Evolutionary conservation across 148 eudicot genomes (phyloP).

Genomic region (Rhododendron simsii): DNA sequence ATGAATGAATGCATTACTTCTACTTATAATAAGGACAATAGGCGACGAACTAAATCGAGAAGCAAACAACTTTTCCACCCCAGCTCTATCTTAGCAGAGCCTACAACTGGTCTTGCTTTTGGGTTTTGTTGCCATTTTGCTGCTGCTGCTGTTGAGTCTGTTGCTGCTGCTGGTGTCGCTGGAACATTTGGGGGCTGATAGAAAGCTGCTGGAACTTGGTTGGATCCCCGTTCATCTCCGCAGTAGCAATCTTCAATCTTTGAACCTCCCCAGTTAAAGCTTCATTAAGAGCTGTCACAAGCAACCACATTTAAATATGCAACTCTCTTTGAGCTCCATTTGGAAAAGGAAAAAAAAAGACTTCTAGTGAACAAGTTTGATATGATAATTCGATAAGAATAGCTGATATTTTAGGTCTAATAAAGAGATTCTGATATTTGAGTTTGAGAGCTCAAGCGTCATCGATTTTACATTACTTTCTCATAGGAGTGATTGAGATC

Average conservation of each 20-base stretch:
- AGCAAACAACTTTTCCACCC: constrained; percentile 2
- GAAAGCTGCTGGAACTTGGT: constrained; percentile 73
- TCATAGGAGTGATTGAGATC: not conserved
- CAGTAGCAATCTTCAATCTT: constrained; percentile 72
- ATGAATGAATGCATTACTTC: constrained; percentile 33
- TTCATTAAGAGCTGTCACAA: constrained; percentile 74
- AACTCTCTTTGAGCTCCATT: not conserved
- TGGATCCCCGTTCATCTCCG: constrained; percentile 56
- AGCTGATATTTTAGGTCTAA: not conserved
- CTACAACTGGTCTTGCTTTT: constrained; percentile 41
- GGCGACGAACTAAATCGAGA: constrained; percentile 7
- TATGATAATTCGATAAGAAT: not conserved
- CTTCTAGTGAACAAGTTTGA: not conserved
- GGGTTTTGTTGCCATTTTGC: constrained; percentile 30
- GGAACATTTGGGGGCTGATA: constrained; percentile 65
- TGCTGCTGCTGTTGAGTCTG: constrained; percentile 31
- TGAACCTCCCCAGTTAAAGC: constrained; percentile 87
- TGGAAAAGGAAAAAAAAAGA: not conserved
- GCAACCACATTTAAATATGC: not conserved
- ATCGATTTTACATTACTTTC: not conserved
- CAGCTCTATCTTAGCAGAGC: constrained; percentile 5
- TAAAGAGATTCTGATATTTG: not conserved
- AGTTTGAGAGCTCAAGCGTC: not conserved
- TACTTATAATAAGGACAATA: constrained; percentile 11
- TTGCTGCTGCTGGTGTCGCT: constrained; percentile 28